Evolutionary conservation across 805 yeast species (phyloP).

Genomic region (Tetrapisispora namnaoensis): DNA sequence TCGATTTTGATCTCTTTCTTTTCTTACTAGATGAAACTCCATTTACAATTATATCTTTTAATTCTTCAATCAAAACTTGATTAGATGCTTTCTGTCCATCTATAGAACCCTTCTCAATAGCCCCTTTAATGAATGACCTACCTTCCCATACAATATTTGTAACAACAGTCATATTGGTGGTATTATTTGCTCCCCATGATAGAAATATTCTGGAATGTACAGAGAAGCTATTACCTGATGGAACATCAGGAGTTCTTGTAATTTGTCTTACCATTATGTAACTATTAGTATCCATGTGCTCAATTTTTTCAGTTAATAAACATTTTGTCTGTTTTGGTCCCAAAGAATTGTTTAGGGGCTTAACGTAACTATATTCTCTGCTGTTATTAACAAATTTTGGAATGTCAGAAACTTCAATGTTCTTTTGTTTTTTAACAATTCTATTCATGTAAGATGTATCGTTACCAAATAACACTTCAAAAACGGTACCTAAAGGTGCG

Average conservation of each 20-base stretch:
- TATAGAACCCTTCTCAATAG: constrained; percentile 65
- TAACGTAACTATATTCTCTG: constrained; percentile 46
- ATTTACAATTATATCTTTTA: constrained; percentile 24
- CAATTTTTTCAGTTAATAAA: constrained; percentile 45
- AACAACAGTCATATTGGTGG: constrained; percentile 43
- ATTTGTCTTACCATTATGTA: constrained; percentile 38
- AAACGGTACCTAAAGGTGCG: constrained; percentile 63
- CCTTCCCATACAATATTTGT: constrained; percentile 64
- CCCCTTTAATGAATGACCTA: constrained; percentile 65
- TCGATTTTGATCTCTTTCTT: constrained; percentile 1
- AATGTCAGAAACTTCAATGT: constrained; percentile 47
- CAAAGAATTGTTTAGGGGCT: constrained; percentile 51
- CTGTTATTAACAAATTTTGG: constrained; percentile 32
- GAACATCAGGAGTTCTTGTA: constrained; percentile 65
- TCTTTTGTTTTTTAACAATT: constrained; percentile 49
- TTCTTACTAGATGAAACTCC: constrained; percentile 10
- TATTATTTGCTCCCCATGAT: constrained; percentile 53
- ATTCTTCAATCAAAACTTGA: constrained; percentile 35
- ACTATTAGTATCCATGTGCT: constrained; percentile 37
- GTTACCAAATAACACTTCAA: constrained; percentile 49
- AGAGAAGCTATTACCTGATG: constrained; percentile 59
- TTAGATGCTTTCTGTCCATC: constrained; percentile 63
- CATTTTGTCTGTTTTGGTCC: constrained; percentile 71
- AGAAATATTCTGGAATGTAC: constrained; percentile 51
- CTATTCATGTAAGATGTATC: constrained; percentile 40